phyloP scores from a whole-genome alignment of 108 stramenopile species.

The Stephanodiscus minutulus region DNA sequence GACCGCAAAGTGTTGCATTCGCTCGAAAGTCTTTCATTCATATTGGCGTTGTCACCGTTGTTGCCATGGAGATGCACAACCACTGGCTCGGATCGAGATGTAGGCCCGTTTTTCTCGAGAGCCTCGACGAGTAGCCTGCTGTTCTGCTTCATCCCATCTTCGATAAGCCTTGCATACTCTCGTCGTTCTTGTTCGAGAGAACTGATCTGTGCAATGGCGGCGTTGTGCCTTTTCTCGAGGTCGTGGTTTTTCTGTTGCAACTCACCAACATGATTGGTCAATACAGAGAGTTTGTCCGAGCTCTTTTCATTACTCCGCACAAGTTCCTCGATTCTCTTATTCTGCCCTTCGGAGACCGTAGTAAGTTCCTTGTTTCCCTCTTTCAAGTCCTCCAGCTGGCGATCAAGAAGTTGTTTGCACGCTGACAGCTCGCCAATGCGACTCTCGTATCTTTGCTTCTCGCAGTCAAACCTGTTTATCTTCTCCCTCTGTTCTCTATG shows the following conservation, averaged over 20 bases:
- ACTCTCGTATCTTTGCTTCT: conserved; percentile 9
- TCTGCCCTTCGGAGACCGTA: conserved; percentile 4
- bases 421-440: conserved; percentile 19
- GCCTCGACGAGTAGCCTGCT: conserved; percentile 15
- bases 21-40: conserved; percentile 17
- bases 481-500: conserved; percentile 5
- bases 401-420: conserved; percentile 16
- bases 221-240: conserved; percentile 13
- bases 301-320: conserved; percentile 3
- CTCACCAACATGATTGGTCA: conserved; percentile 2
- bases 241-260: conserved; percentile 5
- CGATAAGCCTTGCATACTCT: conserved; percentile 11
- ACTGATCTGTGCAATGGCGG: conserved; percentile 12
- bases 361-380: conserved; percentile 15
- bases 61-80: conserved; percentile 23
- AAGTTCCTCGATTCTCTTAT: conserved; percentile 12
- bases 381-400: conserved; percentile 11
- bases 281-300: background rate
- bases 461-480: background rate
- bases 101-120: conserved; percentile 5
- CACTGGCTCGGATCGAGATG: conserved; percentile 10
- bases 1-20: conserved; percentile 41
- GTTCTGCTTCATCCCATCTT: conserved; percentile 16
- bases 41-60: background rate
- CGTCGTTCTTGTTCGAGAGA: conserved; percentile 24